Base-by-base conservation (phyloP, 2,329 filamentous ascomycete species). In the Grosmannia clavigera region DNA sequence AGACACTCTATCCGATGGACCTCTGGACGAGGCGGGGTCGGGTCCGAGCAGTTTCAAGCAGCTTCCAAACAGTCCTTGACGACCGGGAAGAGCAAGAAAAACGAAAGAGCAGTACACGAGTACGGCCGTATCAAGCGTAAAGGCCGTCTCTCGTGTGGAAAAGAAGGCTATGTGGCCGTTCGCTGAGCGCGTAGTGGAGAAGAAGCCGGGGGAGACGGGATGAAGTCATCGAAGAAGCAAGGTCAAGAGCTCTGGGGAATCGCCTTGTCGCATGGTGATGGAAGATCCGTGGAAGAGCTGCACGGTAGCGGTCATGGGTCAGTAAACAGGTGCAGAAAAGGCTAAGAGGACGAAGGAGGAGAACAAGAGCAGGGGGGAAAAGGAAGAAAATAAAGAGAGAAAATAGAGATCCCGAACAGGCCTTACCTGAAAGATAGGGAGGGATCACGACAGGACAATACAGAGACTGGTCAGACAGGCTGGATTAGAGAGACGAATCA, bases 211-310 rank as follows among this genome's bases (percentile, higher is more conserved):
- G 16, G 50, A 3, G 16, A 58, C 25, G 12, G 33, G 46, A 5
- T 43, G 14, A 22, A 27, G 60, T 61, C 55, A 63, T 61, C 59
- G 60, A 63, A 58, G 27, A 40, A 27, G 46, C 5, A 55, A 53
- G 58, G 35, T 55, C 27, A 33, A 46, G 33, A 57, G 52, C 57
- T 58, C 55, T n/a, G 55, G 14, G 35, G 25, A 29, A 40, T 50
- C 33, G 60, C 52, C 58, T 55, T 29, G 61, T 59, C 56, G 59
- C 61, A 63, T 63, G 58, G 56, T 63, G 58, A 52, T 38, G 50
- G 11, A 11, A 27, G 48, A 40, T 29, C 16, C 38, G 22, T 22
- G 25, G 31, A 19, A 27, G 33, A 35, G 54, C 40, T 54, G 29
- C 16, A 25, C 16, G 29, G 10, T 9, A 51, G 56, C 6, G 43